Percentiles rank a stretch among this genome's conserved stretches.
Evolutionary conservation across 148 eudicot genomes (phyloP).

Genomic region (Hydrangea macrophylla): DNA sequence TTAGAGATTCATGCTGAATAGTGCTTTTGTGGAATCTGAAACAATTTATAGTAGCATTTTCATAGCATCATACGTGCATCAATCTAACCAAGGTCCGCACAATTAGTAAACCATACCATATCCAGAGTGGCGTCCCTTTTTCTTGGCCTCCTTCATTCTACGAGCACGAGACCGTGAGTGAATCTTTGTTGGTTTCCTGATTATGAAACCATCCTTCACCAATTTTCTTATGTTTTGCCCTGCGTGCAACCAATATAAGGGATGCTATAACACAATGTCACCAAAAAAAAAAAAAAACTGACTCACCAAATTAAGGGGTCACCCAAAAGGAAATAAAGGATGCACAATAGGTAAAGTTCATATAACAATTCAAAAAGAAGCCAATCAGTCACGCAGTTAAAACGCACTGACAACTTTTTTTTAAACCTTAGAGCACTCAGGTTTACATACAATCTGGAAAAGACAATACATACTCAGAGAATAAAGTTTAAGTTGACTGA

Average conservation of each 20-base stretch:
- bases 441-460: no score
- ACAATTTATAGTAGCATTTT: background rate
- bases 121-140: conserved; percentile 66
- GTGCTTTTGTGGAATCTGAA: background rate
- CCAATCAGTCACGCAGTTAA: background rate
- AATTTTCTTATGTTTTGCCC: conserved; percentile 60
- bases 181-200: conserved; percentile 53
- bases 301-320: no score
- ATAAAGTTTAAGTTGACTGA: no score
- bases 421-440: no score
- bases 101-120: conserved; percentile 38
- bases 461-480: no score
- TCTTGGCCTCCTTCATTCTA: conserved; percentile 57
- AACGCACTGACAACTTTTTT: background rate
- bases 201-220: conserved; percentile 61
- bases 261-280: background rate
- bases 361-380: background rate
- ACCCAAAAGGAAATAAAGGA: background rate
- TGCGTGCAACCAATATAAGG: conserved; percentile 13
- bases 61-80: background rate
- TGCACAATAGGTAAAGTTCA: background rate
- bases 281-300: background rate
- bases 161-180: conserved; percentile 61
- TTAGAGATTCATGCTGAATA: background rate
- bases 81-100: background rate